Evolutionary conservation across 345 rosid genomes (phyloP).

Genomic region (Melaleuca quinquenervia): DNA sequence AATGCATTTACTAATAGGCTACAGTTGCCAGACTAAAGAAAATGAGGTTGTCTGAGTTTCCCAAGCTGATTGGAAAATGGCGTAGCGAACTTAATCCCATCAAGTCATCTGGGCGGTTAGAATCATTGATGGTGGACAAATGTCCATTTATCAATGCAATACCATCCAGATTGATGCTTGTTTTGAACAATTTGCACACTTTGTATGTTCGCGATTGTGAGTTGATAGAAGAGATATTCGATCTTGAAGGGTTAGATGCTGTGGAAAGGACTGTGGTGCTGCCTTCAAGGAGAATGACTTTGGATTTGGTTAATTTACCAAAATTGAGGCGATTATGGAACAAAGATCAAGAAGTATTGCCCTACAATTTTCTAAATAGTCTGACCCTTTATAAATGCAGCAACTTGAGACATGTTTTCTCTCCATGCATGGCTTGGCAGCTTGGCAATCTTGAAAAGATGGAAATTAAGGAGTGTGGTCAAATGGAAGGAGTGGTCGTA

Average conservation of each 20-base stretch:
- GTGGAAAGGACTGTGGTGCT: not conserved
- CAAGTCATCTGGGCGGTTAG: not conserved
- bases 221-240: not conserved
- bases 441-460: rapidly evolving
- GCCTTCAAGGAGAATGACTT: rapidly evolving
- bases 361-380: too few relatives aligned
- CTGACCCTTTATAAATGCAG: not conserved
- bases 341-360: not conserved
- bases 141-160: not conserved
- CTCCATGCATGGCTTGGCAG: not conserved
- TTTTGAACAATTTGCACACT: rapidly evolving
- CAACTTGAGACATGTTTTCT: not conserved
- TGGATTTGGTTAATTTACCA: not conserved
- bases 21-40: too few relatives aligned
- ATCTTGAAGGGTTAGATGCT: not conserved
- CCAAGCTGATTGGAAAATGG: not conserved
- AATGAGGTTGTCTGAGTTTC: not conserved
- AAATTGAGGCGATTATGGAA: not conserved
- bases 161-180: not conserved
- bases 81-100: not conserved
- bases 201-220: not conserved
- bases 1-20: too few relatives aligned
- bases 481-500: not conserved
- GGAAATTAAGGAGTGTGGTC: not conserved
- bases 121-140: not conserved